Conservation (phyloP, 768 basidiomycete genomes). For the Solioccasus polychromus region DNA sequence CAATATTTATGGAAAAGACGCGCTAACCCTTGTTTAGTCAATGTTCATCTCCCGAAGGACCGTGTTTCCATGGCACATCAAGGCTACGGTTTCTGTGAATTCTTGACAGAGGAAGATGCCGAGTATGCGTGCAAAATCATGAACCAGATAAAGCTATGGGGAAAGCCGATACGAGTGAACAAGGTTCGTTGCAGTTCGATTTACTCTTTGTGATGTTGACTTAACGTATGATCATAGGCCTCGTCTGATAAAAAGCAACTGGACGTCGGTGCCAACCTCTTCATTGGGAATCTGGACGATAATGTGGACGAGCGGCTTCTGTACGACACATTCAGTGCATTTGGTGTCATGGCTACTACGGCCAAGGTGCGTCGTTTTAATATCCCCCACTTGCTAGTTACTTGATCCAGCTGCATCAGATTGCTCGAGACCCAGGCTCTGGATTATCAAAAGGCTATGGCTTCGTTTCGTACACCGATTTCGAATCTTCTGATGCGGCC, state of each 20-base stretch:
- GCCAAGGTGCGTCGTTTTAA: constrained; percentile 56
- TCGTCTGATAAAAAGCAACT: constrained; percentile 98
- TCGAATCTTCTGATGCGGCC: constrained; percentile 95
- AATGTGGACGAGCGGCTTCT: constrained; percentile 91
- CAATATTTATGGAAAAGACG: not conserved
- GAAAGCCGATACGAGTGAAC: constrained; percentile 98
- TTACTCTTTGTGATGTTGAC: constrained; percentile 1
- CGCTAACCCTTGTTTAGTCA: constrained; percentile 51
- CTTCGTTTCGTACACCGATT: constrained; percentile 96
- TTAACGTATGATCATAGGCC: constrained; percentile 51
- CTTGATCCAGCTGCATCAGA: constrained; percentile 42
- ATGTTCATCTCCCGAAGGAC: constrained; percentile 98
- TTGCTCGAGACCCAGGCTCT: constrained; percentile 82
- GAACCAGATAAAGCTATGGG: constrained; percentile 99
- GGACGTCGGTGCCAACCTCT: constrained; percentile 96
- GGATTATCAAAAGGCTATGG: constrained; percentile 96
- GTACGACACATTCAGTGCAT: constrained; percentile 94
- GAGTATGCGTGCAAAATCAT: constrained; percentile 99
- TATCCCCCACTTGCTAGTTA: not conserved
- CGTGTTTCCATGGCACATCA: constrained; percentile 98
- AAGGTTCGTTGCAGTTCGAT: constrained; percentile 60
- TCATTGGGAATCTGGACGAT: constrained; percentile 93
- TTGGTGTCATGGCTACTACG: constrained; percentile 88
- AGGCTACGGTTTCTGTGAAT: constrained; percentile 99
- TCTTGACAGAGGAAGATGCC: constrained; percentile 97